A percentile compares a stretch with the other conserved stretches of the same genome.
Evolutionary conservation across 129 eudicot species (phyloP).

Genomic region (Mikania micrantha): DNA sequence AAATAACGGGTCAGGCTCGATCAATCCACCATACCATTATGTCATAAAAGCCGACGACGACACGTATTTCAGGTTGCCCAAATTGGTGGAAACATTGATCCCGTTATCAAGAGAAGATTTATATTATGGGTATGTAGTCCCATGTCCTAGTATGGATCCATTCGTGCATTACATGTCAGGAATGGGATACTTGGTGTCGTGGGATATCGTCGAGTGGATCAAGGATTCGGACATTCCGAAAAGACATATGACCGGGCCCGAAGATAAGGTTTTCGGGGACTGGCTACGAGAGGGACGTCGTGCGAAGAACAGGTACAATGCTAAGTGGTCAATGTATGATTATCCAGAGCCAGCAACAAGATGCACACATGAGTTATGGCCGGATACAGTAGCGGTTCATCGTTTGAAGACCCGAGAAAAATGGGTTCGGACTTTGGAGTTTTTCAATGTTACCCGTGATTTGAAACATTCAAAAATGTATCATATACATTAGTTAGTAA

Average conservation of each 20-base stretch:
- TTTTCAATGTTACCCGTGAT: slow-evolving; percentile 64
- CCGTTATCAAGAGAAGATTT: slow-evolving; percentile 70
- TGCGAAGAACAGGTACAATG: slow-evolving; percentile 63
- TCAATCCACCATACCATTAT: slow-evolving; percentile 77
- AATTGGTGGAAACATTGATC: slow-evolving; percentile 51
- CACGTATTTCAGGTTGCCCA: slow-evolving; percentile 50
- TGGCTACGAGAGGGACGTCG: slow-evolving; percentile 62
- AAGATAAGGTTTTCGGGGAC: slow-evolving; percentile 67
- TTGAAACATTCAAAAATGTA: slow-evolving; percentile 79
- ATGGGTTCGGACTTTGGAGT: slow-evolving; percentile 73
- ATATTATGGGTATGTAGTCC: slow-evolving; percentile 81
- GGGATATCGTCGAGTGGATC: slow-evolving; percentile 91
- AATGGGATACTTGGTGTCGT: slow-evolving; percentile 74
- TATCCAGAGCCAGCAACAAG: slow-evolving; percentile 70
- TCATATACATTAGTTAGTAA: slow-evolving; percentile 45
- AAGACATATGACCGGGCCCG: slow-evolving; percentile 53
- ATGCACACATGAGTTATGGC: slow-evolving; percentile 91
- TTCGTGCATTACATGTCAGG: slow-evolving; percentile 89
- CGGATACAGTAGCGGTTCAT: slow-evolving; percentile 80
- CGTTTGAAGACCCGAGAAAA: slow-evolving; percentile 72
- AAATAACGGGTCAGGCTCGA: neutral
- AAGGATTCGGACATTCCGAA: slow-evolving; percentile 55
- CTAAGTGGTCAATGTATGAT: slow-evolving; percentile 92
- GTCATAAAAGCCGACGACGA: slow-evolving; percentile 82
- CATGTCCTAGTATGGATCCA: slow-evolving; percentile 89